These are phyloP conservation scores for Fraxinus anomala DNA, from an alignment of 257 asterid species.

Conservation along the genomic window DNA sequence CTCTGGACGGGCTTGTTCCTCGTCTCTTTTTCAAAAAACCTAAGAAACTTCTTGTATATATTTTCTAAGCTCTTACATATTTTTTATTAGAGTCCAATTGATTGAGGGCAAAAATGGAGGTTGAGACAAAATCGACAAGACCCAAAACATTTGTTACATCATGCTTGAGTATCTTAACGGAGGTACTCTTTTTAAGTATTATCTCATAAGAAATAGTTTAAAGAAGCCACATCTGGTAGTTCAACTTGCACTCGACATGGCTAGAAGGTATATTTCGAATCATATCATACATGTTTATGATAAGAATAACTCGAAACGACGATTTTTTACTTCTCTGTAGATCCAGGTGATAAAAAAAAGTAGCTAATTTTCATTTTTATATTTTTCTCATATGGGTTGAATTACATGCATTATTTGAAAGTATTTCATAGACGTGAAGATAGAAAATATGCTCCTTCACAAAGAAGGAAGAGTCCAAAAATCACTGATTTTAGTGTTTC, in stretches of 20 bases:
- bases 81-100: too few relatives aligned
- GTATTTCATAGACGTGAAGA: not conserved
- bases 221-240: slow-evolving; percentile 18
- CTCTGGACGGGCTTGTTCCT: too few relatives aligned
- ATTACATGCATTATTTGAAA: not conserved
- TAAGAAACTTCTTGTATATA: too few relatives aligned
- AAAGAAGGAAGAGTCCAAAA: not conserved
- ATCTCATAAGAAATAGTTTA: not conserved
- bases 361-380: not conserved
- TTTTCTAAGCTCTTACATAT: too few relatives aligned
- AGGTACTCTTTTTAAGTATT: slow-evolving; percentile 17
- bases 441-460: not conserved
- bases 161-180: not conserved
- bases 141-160: not conserved
- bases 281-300: too few relatives aligned
- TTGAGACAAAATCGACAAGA: not conserved
- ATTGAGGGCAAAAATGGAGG: slow-evolving; percentile 21
- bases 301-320: too few relatives aligned
- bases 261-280: not conserved
- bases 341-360: not conserved
- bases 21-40: too few relatives aligned
- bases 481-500: not conserved
- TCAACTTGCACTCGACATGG: not conserved
- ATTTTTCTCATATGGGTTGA: not conserved
- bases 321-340: too few relatives aligned